Base-by-base conservation (phyloP, 1,284 basidiomycete genomes). In the Rhodotorula mucilaginosa region DNA sequence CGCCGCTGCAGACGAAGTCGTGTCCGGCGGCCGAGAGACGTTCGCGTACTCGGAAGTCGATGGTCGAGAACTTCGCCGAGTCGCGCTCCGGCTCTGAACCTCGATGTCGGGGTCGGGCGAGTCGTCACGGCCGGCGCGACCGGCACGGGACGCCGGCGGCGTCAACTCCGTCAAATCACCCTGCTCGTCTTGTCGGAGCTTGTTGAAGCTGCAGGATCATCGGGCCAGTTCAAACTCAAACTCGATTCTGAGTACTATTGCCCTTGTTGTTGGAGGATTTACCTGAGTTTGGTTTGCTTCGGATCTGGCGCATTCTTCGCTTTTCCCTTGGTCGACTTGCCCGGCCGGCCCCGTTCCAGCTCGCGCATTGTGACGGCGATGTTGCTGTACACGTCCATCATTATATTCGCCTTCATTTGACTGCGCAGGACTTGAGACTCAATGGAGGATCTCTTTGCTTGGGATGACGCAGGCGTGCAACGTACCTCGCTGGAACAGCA, bases 371-470 rank as follows among this genome's bases (percentile, higher is more conserved):
- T 51, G 19, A 12, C 16, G 19, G 21, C 49, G 19, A 8, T 51
- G 21, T 51, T 23, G 21, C 39, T 23, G 57, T 23, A 39, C 2
- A 15, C 5, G 5, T 10, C 46, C 59, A 23, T 60, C 10, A 6
- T 16, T 44, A 4, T 21, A 5, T 10, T 16, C n/a, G 59, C 44
- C n/a, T 7, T 19, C 5, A 8, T 18, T 1, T 0, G 0, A 3
- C 44, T 47, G 59, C 39, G 6, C 5, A 10, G 8, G 19, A 51
- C 19, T 19, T 51, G 19, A 19, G 49, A 51, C 18, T 19, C 12
- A 10, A 23, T 19, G 21, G 49, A 51, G 49, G 49, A 51, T 51
- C 19, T 51, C 34, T 34, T 34, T 13, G 39, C 39, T 44, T 44
- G 39, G 39, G 12, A 13, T 44, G 12, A 44, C 2, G 39, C 39